Base-by-base conservation (phyloP, 176 grass and related monocot species). In the Dactylis glomerata region DNA sequence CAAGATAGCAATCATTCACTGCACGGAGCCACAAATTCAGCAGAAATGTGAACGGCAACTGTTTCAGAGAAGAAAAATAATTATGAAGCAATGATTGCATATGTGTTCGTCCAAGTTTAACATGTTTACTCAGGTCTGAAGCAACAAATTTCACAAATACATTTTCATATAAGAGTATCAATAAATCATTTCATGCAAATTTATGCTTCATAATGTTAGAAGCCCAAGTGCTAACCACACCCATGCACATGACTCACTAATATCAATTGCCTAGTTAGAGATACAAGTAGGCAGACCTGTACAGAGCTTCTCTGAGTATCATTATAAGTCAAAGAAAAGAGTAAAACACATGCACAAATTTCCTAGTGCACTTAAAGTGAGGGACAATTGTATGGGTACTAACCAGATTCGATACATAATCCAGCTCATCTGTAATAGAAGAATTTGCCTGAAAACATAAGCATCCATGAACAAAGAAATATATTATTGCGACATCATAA, bases 381-480 rank as follows among this genome's bases (percentile, higher is more conserved):
- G 49, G 40, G 67, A 70, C 65, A 55, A 28, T 8, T 54, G 50
- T 81, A 81, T 11, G 73, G 23, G 15, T 51, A 81, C 94, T 81
- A 58, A 97, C 96, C 92, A 98, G 91, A 87, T 98, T 93, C 14
- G 87, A 92, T 81, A 98, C 91, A 52, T 98, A 98, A 90, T 91
- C 92, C 73, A 95, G 61, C 81, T 98, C 92, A 49, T 77, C 81
- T 65, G 92, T 95, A 82, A 98, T 95, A 42, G 92, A 95, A 68
- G 89, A 95, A 83, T 88, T 93, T 87, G 91, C 96, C 96, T 98
- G 85, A 78, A 83, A 93, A 59, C 77, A 89, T 75, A 83, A 75
- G 19, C 52, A 20, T 56, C 12, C 64, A 84, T 27, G 37, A 77
- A 68, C 68, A 36, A 83, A 17, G 71, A 10, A 75, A 65, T 65